These are phyloP conservation scores for Silene vulgaris DNA, from an alignment of 179 eudicot genomes.

Conservation along the genomic window DNA sequence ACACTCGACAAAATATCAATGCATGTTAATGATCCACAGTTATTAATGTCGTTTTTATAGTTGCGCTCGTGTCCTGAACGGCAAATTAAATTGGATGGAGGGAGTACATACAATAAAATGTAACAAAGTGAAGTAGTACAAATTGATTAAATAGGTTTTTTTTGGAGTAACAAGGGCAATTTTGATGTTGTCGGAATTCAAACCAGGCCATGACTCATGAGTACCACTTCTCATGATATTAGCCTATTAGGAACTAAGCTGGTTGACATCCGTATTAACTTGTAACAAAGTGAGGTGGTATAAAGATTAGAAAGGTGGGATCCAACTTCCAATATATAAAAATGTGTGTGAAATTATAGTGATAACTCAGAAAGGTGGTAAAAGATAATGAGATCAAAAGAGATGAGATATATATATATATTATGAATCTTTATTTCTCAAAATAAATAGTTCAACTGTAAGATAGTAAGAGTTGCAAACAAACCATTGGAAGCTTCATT, in stretches of 20 bases:
- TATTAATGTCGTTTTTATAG: not conserved
- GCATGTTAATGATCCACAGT: too few relatives aligned
- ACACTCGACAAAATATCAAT: not conserved
- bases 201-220: too few relatives aligned
- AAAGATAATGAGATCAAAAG: constrained; percentile 10
- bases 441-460: constrained; percentile 15
- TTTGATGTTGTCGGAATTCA: too few relatives aligned
- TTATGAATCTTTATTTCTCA: constrained; percentile 24
- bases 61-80: not conserved
- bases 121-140: too few relatives aligned
- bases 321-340: constrained; percentile 10
- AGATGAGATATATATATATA: not conserved
- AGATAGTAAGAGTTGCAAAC: constrained; percentile 15
- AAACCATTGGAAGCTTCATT: constrained; percentile 27
- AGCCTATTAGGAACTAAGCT: too few relatives aligned
- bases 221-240: too few relatives aligned
- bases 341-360: constrained; percentile 25
- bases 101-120: not conserved
- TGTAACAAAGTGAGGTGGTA: not conserved
- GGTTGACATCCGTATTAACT: too few relatives aligned
- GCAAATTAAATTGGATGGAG: not conserved
- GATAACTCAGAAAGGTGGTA: constrained; percentile 19
- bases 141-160: too few relatives aligned
- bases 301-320: constrained; percentile 2
- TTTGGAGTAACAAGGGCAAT: too few relatives aligned